Evolutionary conservation across 768 basidiomycete species (phyloP).

Genomic region (Dioszegia hungarica): DNA sequence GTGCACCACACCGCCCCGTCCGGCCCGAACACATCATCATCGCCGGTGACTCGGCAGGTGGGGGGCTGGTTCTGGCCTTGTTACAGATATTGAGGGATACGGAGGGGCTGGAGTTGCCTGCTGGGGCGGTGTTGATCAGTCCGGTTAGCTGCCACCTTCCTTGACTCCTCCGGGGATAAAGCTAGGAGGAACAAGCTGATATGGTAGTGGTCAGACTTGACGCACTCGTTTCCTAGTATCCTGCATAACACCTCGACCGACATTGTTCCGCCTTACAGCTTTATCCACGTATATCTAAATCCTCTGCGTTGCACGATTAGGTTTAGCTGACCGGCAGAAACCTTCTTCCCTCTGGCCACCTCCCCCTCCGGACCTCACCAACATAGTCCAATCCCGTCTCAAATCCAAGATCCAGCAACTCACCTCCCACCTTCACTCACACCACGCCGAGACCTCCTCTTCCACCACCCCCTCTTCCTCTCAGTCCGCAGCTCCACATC

Average conservation of each 20-base stretch:
- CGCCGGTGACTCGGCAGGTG: slow-evolving; percentile 90
- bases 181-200: too few relatives aligned
- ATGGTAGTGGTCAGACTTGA: slow-evolving; percentile 60
- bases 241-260: slow-evolving; percentile 80
- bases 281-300: slow-evolving; percentile 48
- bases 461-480: neutral
- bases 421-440: slow-evolving; percentile 11
- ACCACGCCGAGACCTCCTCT: slow-evolving; percentile 13
- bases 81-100: slow-evolving; percentile 79
- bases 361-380: slow-evolving; percentile 46
- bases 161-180: too few relatives aligned
- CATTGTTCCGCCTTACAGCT: slow-evolving; percentile 53
- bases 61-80: slow-evolving; percentile 74
- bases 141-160: too few relatives aligned
- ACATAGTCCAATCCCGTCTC: slow-evolving; percentile 38
- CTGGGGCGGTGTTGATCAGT: slow-evolving; percentile 81
- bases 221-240: slow-evolving; percentile 88
- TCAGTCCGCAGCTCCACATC: too few relatives aligned
- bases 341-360: slow-evolving; percentile 51
- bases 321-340: slow-evolving; percentile 30
- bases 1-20: slow-evolving; percentile 69
- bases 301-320: neutral
- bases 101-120: slow-evolving; percentile 67
- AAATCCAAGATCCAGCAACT: slow-evolving; percentile 37
- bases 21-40: slow-evolving; percentile 76